A percentile compares a stretch with the other conserved stretches of the same genome.
phyloP scores from a whole-genome alignment of 768 basidiomycete genomes.

The Tricholoma saponaceum region DNA sequence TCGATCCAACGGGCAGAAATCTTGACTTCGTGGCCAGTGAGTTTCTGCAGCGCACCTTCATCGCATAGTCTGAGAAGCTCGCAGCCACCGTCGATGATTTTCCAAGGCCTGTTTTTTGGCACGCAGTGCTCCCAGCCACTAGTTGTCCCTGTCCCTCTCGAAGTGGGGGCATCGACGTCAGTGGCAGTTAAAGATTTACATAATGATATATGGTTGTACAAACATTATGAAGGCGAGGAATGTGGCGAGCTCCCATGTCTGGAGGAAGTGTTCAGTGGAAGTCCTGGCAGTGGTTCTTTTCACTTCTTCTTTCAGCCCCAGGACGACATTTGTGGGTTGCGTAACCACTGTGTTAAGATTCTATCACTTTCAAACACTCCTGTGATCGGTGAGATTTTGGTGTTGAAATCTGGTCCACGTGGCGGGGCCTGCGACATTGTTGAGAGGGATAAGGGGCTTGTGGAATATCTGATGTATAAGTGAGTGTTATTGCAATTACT shows the following conservation, averaged over 20 bases:
- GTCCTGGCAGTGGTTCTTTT: background rate
- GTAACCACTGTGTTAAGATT: too few relatives aligned
- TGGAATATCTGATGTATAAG: too few relatives aligned
- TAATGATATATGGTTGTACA: background rate
- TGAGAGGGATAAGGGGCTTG: too few relatives aligned
- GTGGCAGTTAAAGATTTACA: background rate
- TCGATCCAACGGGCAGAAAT: background rate
- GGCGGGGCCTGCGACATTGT: too few relatives aligned
- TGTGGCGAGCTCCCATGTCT: background rate
- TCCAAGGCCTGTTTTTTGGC: background rate
- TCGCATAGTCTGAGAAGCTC: background rate
- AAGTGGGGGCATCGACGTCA: background rate
- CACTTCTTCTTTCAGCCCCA: background rate
- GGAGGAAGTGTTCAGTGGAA: background rate
- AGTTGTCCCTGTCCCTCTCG: background rate
- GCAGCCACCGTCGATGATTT: background rate
- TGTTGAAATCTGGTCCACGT: too few relatives aligned
- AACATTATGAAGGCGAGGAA: background rate
- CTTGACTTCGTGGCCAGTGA: background rate
- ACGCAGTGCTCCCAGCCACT: background rate
- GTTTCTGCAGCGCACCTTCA: background rate
- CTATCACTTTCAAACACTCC: too few relatives aligned
- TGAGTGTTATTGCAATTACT: too few relatives aligned
- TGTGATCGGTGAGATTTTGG: too few relatives aligned
- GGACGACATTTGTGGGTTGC: background rate